Percentiles rank a stretch among this genome's conserved stretches.
Conservation (phyloP, 1,284 basidiomycete genomes). For the Tilletia walkeri region DNA sequence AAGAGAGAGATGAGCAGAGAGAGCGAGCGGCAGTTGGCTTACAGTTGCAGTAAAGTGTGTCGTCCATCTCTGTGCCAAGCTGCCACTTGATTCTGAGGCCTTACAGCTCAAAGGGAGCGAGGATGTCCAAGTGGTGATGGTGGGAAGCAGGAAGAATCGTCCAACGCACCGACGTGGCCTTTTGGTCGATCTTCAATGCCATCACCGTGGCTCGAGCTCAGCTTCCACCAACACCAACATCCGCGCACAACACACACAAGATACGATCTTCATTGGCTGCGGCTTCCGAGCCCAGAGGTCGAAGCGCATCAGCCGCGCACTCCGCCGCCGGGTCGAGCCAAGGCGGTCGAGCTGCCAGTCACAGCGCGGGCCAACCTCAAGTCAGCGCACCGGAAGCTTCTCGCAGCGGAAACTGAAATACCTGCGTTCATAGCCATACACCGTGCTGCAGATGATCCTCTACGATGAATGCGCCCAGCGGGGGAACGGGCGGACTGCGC, state of each 20-base stretch:
- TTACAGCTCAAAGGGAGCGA: too few relatives aligned
- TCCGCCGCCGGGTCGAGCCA: background rate
- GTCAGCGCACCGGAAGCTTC: conserved; percentile 27
- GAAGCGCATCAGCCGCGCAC: background rate
- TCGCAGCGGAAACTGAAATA: conserved; percentile 54
- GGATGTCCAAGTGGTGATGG: too few relatives aligned
- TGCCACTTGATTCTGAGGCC: too few relatives aligned
- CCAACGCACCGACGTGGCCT: too few relatives aligned
- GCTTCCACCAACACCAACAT: background rate
- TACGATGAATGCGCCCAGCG: conserved; percentile 55
- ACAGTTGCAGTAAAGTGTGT: conserved; percentile 14
- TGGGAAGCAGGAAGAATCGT: too few relatives aligned
- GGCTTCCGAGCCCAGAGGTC: background rate
- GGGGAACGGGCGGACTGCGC: conserved; percentile 19
- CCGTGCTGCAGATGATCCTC: conserved; percentile 56
- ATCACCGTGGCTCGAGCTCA: background rate
- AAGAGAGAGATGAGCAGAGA: background rate
- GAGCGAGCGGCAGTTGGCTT: background rate
- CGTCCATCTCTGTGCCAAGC: too few relatives aligned
- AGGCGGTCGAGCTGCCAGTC: background rate
- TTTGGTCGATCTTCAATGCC: too few relatives aligned
- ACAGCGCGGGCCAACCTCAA: background rate
- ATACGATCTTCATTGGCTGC: background rate
- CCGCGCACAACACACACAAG: background rate
- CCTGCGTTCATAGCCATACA: conserved; percentile 54